These are phyloP conservation scores for Elasticomyces elasticus DNA, from an alignment of 495 filamentous ascomycete genomes.

Conservation along the genomic window DNA sequence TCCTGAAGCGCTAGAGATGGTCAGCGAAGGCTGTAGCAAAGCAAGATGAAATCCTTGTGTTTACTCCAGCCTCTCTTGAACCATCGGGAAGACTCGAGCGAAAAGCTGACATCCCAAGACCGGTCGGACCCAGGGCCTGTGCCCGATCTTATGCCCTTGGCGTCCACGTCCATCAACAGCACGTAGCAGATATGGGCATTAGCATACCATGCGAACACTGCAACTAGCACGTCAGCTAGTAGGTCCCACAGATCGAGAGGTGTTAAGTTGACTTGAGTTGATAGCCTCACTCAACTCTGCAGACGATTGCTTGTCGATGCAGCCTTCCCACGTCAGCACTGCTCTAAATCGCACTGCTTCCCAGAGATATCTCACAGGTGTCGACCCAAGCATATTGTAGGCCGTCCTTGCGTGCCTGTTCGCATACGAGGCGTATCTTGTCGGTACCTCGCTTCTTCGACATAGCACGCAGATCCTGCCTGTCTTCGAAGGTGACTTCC, in stretches of 20 bases:
- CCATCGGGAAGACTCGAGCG: neutral
- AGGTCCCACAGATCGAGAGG: neutral
- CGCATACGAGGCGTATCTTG: constrained; percentile 7
- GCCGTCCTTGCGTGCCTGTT: constrained; percentile 2
- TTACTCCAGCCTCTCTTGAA: constrained; percentile 11
- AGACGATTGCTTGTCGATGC: constrained; percentile 16
- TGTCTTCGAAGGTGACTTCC: no score
- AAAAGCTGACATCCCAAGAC: neutral
- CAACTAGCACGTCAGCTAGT: neutral
- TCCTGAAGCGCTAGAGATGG: constrained; percentile 16
- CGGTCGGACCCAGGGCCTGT: neutral
- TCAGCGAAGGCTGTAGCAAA: no score
- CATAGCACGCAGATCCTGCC: no score
- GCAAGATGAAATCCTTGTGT: neutral
- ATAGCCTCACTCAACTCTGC: constrained; percentile 15
- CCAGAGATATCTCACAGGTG: neutral
- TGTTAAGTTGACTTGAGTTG: neutral
- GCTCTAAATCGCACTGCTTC: neutral
- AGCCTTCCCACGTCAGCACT: constrained; percentile 3
- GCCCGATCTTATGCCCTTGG: neutral
- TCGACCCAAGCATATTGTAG: constrained; percentile 9
- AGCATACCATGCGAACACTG: neutral
- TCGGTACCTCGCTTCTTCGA: neutral
- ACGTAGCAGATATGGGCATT: no score
- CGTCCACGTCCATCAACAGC: no score